Percentiles rank a stretch among this genome's conserved stretches.
Conservation (phyloP, 2,329 filamentous ascomycete species). For the Zasmidium angulare region DNA sequence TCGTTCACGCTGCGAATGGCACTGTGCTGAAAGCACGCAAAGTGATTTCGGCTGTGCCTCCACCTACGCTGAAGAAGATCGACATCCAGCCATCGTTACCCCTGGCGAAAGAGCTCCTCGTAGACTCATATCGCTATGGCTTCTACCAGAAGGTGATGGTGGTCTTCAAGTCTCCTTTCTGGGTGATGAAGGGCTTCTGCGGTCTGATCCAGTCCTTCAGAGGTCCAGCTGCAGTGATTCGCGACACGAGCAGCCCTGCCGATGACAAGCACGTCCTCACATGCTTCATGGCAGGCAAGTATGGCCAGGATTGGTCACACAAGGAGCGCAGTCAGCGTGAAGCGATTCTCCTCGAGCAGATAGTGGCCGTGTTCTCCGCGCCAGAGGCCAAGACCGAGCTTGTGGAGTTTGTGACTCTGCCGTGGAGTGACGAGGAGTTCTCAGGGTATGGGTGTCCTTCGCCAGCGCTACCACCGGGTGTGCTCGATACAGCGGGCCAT, state of each 20-base stretch:
- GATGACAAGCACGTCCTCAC: slow-evolving; percentile 33
- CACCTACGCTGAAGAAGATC: slow-evolving; percentile 46
- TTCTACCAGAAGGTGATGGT: slow-evolving; percentile 54
- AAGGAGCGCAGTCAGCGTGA: slow-evolving; percentile 29
- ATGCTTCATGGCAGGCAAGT: slow-evolving; percentile 41
- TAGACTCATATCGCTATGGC: slow-evolving; percentile 42
- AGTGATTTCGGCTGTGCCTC: slow-evolving; percentile 51
- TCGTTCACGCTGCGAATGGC: slow-evolving; percentile 26
- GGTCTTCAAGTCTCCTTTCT: slow-evolving; percentile 47
- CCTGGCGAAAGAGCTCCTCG: slow-evolving; percentile 36
- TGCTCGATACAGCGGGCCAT: slow-evolving; percentile 16
- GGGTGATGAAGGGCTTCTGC: slow-evolving; percentile 45
- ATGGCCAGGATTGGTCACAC: slow-evolving; percentile 35
- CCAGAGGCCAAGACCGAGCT: slow-evolving; percentile 19
- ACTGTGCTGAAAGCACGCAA: slow-evolving; percentile 39
- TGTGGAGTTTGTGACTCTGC: slow-evolving; percentile 28
- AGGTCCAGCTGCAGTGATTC: slow-evolving; percentile 46
- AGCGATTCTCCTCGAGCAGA: slow-evolving; percentile 34
- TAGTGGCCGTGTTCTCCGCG: slow-evolving; percentile 29
- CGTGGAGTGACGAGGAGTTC: slow-evolving; percentile 31
- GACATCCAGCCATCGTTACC: slow-evolving; percentile 49
- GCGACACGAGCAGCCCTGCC: slow-evolving; percentile 42
- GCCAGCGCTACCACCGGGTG: slow-evolving; percentile 19
- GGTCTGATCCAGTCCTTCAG: slow-evolving; percentile 47
- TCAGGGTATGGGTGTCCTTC: slow-evolving; percentile 24